Evolutionary conservation across 805 yeast genomes (phyloP).

Genomic region (Zygotorulaspora sp.): DNA sequence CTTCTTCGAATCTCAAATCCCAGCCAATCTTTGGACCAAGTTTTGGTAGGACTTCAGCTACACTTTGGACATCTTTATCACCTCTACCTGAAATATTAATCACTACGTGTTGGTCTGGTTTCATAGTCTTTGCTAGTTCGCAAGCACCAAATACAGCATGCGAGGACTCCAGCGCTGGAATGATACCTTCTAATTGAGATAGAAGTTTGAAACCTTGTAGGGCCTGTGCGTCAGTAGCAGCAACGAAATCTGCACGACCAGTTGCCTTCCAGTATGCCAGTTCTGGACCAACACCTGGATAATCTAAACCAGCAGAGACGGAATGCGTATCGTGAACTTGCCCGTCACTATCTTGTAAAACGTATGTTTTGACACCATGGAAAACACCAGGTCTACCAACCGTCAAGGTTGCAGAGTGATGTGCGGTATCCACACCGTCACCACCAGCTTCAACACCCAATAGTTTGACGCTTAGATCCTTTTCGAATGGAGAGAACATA

Average conservation of each 20-base stretch:
- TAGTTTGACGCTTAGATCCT: constrained; percentile 69
- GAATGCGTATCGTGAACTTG: constrained; percentile 98
- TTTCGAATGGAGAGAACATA: constrained; percentile 89
- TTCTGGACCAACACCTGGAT: constrained; percentile 99
- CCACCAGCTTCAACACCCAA: constrained; percentile 99
- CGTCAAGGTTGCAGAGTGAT: constrained; percentile 92
- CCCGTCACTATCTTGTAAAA: constrained; percentile 86
- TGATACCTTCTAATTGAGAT: constrained; percentile 94
- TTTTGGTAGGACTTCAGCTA: constrained; percentile 87
- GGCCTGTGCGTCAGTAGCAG: constrained; percentile 96
- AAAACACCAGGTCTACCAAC: constrained; percentile 95
- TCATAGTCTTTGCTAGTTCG: constrained; percentile 78
- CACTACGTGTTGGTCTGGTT: constrained; percentile 72
- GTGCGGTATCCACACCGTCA: constrained; percentile 83
- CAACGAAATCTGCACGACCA: constrained; percentile 86
- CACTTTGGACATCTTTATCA: constrained; percentile 97
- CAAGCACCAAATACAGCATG: constrained; percentile 94
- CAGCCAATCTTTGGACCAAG: constrained; percentile 90
- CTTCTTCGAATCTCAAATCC: constrained; percentile 82
- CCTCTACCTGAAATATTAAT: constrained; percentile 97
- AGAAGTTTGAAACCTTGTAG: constrained; percentile 81
- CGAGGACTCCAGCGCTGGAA: constrained; percentile 96
- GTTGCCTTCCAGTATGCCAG: constrained; percentile 90
- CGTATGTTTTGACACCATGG: constrained; percentile 95
- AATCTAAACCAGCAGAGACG: constrained; percentile 96